phyloP scores from a whole-genome alignment of 2,329 filamentous ascomycete genomes.

The Penicillium palitans region DNA sequence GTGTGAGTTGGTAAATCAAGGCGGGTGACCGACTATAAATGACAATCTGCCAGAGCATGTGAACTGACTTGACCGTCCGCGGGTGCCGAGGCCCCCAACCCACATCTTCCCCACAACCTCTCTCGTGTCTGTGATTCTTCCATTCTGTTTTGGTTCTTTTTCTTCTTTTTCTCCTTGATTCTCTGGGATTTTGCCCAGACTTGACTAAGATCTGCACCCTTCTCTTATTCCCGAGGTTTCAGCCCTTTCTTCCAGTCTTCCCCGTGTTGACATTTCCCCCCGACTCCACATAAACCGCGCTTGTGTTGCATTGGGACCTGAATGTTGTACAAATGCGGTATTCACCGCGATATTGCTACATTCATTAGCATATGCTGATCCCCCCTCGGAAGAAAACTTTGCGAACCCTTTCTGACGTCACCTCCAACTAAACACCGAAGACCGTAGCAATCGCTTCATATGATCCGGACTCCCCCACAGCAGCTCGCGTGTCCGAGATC shows the following conservation, averaged over 20 bases:
- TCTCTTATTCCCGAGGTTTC: background rate
- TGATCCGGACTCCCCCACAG: constrained; percentile 35
- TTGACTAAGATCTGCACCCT: constrained; percentile 2
- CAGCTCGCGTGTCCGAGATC: constrained; percentile 29
- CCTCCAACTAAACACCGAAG: constrained; percentile 29
- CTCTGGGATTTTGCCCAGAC: background rate
- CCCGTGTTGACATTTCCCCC: background rate
- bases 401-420: constrained; percentile 16
- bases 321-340: constrained; percentile 21
- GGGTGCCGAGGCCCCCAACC: constrained; percentile 23
- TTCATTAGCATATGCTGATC: constrained; percentile 9
- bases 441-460: constrained; percentile 32
- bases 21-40: constrained; percentile 25
- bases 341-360: constrained; percentile 14
- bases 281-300: constrained; percentile 8
- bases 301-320: constrained; percentile 4
- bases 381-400: constrained; percentile 8
- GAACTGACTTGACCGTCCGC: constrained; percentile 15
- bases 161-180: background rate
- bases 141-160: background rate
- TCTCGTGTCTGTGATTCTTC: constrained; percentile 1
- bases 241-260: background rate
- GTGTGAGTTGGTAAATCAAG: background rate
- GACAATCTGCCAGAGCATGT: constrained; percentile 27
- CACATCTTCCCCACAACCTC: constrained; percentile 10